Evolutionary conservation across 129 eudicot species (phyloP).

Genomic region (Chrysanthemum makinoi): DNA sequence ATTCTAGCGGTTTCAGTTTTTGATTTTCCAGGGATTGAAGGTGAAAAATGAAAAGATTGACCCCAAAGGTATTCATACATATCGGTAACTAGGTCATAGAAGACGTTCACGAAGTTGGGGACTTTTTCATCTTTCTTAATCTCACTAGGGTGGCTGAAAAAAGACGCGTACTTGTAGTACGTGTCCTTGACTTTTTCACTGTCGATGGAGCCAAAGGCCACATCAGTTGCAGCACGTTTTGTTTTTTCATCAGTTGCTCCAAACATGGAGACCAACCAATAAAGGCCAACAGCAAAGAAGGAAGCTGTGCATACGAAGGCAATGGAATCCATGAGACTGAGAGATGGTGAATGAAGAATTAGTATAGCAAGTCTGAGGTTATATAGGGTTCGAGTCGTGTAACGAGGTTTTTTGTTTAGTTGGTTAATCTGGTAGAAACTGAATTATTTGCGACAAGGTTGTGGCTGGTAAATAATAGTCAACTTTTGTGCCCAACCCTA

Average conservation of each 20-base stretch:
- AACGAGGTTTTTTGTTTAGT: too few relatives aligned
- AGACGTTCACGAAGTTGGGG: constrained; percentile 84
- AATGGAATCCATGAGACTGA: constrained; percentile 51
- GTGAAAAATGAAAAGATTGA: constrained; percentile 88
- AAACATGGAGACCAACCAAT: constrained; percentile 88
- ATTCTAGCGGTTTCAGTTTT: constrained; percentile 59
- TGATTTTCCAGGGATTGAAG: constrained; percentile 74
- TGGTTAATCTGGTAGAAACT: too few relatives aligned
- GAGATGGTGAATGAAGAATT: too few relatives aligned
- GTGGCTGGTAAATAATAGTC: too few relatives aligned
- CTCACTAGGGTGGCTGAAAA: constrained; percentile 82
- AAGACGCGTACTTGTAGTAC: constrained; percentile 87
- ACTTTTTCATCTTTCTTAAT: constrained; percentile 75
- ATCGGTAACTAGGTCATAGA: constrained; percentile 89
- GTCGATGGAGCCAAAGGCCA: constrained; percentile 72
- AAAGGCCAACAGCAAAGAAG: constrained; percentile 66
- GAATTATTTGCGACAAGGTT: too few relatives aligned
- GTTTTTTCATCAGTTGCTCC: constrained; percentile 93
- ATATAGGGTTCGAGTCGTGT: too few relatives aligned
- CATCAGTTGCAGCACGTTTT: constrained; percentile 72
- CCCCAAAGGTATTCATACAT: constrained; percentile 99
- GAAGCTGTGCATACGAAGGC: constrained; percentile 65
- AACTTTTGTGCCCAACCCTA: too few relatives aligned
- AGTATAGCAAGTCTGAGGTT: too few relatives aligned
- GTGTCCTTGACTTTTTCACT: constrained; percentile 66